Evolutionary conservation across 2,329 filamentous ascomycete genomes (phyloP), one percentile per base, ranked within the genome.

Genomic region (Aspergillus unguis): DNA sequence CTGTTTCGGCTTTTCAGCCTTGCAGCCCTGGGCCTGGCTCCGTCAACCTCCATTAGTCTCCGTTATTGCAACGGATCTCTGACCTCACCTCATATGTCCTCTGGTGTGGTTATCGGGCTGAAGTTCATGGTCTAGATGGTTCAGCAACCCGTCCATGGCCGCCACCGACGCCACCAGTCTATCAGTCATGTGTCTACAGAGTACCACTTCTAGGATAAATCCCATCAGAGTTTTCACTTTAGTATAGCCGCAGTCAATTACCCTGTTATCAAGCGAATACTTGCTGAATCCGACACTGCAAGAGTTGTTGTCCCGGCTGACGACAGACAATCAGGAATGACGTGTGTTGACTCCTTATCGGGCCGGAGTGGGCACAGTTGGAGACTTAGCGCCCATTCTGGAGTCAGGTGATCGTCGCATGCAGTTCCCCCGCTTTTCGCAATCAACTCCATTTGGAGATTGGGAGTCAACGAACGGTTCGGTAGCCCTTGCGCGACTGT

Each of bases 121-220:
- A 17, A 17, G 17, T 17, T 17, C 17, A 17, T 17, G 17, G 17
- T 17, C 17, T 17, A 17, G 17, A 17, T 17, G 17, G 17, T 17
- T 17, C 17, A 17, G 17, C 17, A 17, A 17, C 17, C 17, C 17
- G 17, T 17, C 17, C 17, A 17, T 17, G 17, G 17, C 17, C 17
- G 61, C 61, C 61, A 61, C 61, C 59, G 55, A 63, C 61, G 61
- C 61, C 61, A 63, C 60, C 59, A 51, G 17, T 17, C 17, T 17
- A 17, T 17, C 17, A 17, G 17, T 17, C 17, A 17, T 17, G 17
- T 17, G 17, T 17, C 17, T 17, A 17, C 17, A 17, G 17, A 17
- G 17, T 17, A 17, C 17, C 17, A 17, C 17, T 17, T 17, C 17
- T 17, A 17, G 17, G 17, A 17, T 17, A 17, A 17, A 17, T 17